phyloP scores from a whole-genome alignment of 352 stramenopile genomes.

The Pythium sp. region DNA sequence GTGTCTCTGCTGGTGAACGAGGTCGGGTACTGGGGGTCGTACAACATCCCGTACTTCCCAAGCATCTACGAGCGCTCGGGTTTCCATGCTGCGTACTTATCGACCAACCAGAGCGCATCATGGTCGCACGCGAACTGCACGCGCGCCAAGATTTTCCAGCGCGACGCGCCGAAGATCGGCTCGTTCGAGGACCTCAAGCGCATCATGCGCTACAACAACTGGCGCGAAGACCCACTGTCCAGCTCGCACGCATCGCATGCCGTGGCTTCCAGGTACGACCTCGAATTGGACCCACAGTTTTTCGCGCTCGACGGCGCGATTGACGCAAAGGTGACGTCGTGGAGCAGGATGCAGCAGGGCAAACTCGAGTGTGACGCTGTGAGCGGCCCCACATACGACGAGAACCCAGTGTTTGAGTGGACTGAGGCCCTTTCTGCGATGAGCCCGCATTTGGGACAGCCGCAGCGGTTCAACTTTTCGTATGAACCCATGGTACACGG shows the following conservation, averaged over 20 bases:
- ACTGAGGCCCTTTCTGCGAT: constrained; percentile 24
- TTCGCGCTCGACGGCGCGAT: constrained; percentile 55
- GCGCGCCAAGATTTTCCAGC: constrained; percentile 54
- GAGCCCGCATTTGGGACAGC: constrained; percentile 32
- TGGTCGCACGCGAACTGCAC: constrained; percentile 46
- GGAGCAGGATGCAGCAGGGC: constrained; percentile 18
- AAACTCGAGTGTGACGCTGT: constrained; percentile 49
- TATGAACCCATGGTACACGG: constrained; percentile 40
- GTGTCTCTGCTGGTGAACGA: constrained; percentile 48
- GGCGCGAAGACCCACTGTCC: constrained; percentile 46
- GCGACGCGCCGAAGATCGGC: constrained; percentile 41
- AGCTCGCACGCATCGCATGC: constrained; percentile 42
- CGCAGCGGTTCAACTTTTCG: constrained; percentile 36
- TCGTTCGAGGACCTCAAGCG: constrained; percentile 54
- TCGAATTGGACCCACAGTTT: constrained; percentile 34
- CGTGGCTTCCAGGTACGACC: constrained; percentile 67
- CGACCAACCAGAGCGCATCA: constrained; percentile 31
- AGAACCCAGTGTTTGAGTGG: constrained; percentile 68
- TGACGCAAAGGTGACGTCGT: constrained; percentile 73
- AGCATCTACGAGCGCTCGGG: constrained; percentile 57
- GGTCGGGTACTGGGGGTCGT: constrained; percentile 70
- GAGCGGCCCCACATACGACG: constrained; percentile 53
- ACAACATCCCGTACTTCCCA: constrained; percentile 82
- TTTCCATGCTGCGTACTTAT: constrained; percentile 36
- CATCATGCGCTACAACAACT: constrained; percentile 71